phyloP scores from a whole-genome alignment of 2,329 filamentous ascomycete genomes.

The Trichothecium roseum region DNA sequence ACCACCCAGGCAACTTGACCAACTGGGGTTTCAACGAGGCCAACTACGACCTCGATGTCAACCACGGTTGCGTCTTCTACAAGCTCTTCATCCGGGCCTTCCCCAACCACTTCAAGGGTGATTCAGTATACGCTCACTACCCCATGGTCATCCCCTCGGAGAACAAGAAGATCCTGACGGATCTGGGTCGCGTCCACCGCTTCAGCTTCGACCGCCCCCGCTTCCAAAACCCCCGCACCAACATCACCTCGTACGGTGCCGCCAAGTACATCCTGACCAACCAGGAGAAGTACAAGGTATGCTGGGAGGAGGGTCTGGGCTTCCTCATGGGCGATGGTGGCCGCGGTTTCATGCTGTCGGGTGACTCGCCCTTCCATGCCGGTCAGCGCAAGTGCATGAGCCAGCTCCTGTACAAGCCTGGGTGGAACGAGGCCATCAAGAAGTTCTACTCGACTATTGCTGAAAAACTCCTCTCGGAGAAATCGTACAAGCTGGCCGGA shows the following conservation, averaged over 20 bases:
- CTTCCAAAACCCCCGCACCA: constrained; percentile 36
- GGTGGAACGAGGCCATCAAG: constrained; percentile 54
- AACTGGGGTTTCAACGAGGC: constrained; percentile 77
- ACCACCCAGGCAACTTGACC: constrained; percentile 61
- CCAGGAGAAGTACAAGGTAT: constrained; percentile 49
- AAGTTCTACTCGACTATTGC: constrained; percentile 56
- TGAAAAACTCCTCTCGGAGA: constrained; percentile 49
- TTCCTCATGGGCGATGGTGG: constrained; percentile 47
- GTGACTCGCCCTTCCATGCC: constrained; percentile 35
- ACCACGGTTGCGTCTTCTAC: constrained; percentile 77
- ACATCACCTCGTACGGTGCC: constrained; percentile 50
- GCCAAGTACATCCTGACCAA: constrained; percentile 53
- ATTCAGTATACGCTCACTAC: constrained; percentile 76
- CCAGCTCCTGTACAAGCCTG: constrained; percentile 48
- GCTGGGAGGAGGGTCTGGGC: constrained; percentile 54
- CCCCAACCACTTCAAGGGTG: constrained; percentile 65
- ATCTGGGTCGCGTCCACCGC: constrained; percentile 53
- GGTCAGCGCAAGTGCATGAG: constrained; percentile 42
- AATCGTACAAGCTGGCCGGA: constrained; percentile 49
- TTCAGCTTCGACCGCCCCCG: constrained; percentile 60
- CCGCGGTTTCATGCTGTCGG: constrained; percentile 45
- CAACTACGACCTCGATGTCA: constrained; percentile 60
- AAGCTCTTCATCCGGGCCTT: constrained; percentile 74
- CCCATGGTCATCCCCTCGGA: constrained; percentile 62
- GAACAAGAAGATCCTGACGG: constrained; percentile 59